Conservation (phyloP, 163 green algal genomes). For the Coccomyxa subellipsoidea region DNA sequence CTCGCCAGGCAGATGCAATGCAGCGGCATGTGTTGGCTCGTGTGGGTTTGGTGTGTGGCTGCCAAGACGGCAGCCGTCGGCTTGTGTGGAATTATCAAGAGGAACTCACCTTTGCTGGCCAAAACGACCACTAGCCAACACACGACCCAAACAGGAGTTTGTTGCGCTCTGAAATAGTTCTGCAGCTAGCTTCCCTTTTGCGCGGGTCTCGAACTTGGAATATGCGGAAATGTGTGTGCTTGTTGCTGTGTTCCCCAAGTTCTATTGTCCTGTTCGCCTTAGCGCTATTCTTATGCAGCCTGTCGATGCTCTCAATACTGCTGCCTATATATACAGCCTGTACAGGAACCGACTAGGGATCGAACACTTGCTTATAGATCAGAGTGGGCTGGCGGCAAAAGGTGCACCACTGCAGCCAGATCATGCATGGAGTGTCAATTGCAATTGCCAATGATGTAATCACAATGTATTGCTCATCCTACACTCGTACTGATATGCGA, state of each 20-base stretch:
- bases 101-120: neutral
- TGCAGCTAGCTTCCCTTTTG: neutral
- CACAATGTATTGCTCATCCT: no score
- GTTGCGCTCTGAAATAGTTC: neutral
- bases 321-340: neutral
- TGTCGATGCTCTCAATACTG: neutral
- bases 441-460: no score
- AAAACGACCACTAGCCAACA: neutral
- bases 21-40: neutral
- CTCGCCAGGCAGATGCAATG: neutral
- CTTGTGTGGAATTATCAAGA: neutral
- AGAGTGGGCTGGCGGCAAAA: neutral
- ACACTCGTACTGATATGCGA: no score
- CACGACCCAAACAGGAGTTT: neutral
- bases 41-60: neutral
- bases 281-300: neutral
- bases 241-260: neutral
- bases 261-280: neutral
- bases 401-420: neutral
- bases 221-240: neutral
- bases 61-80: neutral
- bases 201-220: no score
- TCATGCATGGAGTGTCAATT: neutral
- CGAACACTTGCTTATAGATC: neutral
- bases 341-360: neutral